Conservation (phyloP, 2,329 filamentous ascomycete genomes). For the Aureobasidium pullulans region DNA sequence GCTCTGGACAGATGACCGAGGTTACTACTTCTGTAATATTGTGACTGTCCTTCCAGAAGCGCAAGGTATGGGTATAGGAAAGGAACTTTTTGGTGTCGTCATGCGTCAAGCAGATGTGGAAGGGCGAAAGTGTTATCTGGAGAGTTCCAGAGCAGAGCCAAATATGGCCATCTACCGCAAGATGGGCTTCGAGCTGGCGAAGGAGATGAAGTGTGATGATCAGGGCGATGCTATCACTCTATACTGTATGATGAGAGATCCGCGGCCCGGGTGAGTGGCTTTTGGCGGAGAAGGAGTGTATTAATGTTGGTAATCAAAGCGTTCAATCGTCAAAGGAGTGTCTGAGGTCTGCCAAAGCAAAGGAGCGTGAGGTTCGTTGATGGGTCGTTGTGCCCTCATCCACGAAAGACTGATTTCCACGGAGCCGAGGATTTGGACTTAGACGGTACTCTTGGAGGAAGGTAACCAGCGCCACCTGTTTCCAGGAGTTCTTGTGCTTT, state of each 20-base stretch:
- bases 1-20: slow-evolving; percentile 58
- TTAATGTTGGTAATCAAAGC: not conserved
- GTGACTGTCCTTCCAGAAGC: slow-evolving; percentile 59
- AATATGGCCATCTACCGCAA: slow-evolving; percentile 65
- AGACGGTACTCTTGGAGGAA: not conserved
- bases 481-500: slow-evolving; percentile 7
- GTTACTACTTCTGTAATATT: slow-evolving; percentile 73
- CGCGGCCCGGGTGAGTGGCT: slow-evolving; percentile 14
- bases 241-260: slow-evolving; percentile 40
- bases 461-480: slow-evolving; percentile 1
- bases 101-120: slow-evolving; percentile 57
- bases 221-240: slow-evolving; percentile 44
- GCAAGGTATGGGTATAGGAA: slow-evolving; percentile 61
- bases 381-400: not conserved
- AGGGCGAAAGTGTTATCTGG: slow-evolving; percentile 59
- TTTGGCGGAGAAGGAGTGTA: not conserved
- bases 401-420: slow-evolving; percentile 1
- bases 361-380: not conserved
- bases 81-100: slow-evolving; percentile 56
- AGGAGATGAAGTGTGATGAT: slow-evolving; percentile 61
- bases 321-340: slow-evolving; percentile 10
- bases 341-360: not conserved
- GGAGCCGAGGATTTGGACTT: not conserved
- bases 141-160: slow-evolving; percentile 60
- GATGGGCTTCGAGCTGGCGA: slow-evolving; percentile 59